Evolutionary conservation across 2,329 filamentous ascomycete genomes (phyloP), one percentile per base, ranked within the genome.

Genomic region (Metarhizium anisopliae): DNA sequence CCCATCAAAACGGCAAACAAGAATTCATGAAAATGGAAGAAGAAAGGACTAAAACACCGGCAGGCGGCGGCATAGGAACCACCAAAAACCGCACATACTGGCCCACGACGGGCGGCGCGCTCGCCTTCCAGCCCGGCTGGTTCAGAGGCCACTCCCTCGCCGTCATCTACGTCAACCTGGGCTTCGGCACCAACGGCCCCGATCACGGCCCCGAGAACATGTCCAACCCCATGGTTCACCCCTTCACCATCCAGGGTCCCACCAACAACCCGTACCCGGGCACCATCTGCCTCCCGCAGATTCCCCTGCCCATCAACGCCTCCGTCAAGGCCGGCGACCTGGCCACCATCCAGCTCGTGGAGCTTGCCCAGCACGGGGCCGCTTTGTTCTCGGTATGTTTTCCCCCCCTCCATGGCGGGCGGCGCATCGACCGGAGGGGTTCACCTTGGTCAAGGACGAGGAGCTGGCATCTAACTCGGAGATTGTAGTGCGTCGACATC

Each of bases 71-170:
- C 59, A 84, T 93, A 75, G 77, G 78, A 50, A 81, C 83, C 42
- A 88, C 89, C 0, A 79, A 73, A 49, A 97, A 99, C 74, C 85
- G 93, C 59, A 96, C 94, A 14, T 89, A 87, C 74, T 97, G 94
- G 94, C 92, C 94, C 16, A 80, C 90, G 52, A 82, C 75, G 35
- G 94, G 94, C 62, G 94, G 94, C 59, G 90, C 91, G n/a, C 67
- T 99, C 58, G 82, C 90, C 52, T 80, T 96, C 65, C 93, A 97
- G 68, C 94, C 94, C 0, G 94, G 93, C 66, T 97, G 94, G 94
- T 96, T 96, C 77, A 84, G 86, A 57, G 94, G 94, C 60, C 94
- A 97, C 70, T 71, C 81, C 40, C 86, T 83, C 6, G 93, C 91
- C 18, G 82, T 90, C 64, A 80, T 96, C 68, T 96, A 95, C 74